Percentiles rank a stretch among this genome's conserved stretches.
Evolutionary conservation across 148 eudicot genomes (phyloP).

Genomic region (Polygonum maritimum): DNA sequence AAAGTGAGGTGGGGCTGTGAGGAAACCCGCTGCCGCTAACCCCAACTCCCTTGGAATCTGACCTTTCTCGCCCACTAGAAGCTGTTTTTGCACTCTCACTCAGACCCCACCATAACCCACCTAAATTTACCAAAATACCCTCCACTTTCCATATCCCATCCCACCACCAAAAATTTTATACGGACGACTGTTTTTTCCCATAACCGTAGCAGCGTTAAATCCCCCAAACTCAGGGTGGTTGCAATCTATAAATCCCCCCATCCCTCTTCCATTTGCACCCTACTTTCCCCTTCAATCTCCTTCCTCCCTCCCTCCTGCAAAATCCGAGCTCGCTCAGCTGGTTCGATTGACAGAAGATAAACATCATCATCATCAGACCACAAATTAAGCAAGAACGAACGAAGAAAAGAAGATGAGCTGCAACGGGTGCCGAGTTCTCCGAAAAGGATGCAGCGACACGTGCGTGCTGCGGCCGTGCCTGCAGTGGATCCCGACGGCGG

Average conservation of each 20-base stretch:
- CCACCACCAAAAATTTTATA: neutral
- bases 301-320: neutral
- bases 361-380: too few relatives aligned
- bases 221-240: neutral
- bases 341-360: too few relatives aligned
- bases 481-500: slow-evolving; percentile 51
- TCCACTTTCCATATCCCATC: neutral
- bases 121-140: neutral
- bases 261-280: neutral
- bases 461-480: slow-evolving; percentile 54
- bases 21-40: slow-evolving; percentile 12
- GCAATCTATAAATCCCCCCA: slow-evolving; percentile 7
- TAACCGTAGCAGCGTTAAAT: neutral
- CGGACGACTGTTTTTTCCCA: neutral
- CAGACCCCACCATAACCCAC: neutral
- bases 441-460: slow-evolving; percentile 71
- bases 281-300: neutral
- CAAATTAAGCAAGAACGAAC: neutral
- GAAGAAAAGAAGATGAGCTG: slow-evolving; percentile 45
- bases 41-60: slow-evolving; percentile 12
- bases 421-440: slow-evolving; percentile 66
- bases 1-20: neutral
- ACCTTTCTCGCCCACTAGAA: neutral
- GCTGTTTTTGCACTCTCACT: neutral
- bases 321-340: neutral